Base-by-base conservation (phyloP, 306 rosid species). In the Betula pendula region DNA sequence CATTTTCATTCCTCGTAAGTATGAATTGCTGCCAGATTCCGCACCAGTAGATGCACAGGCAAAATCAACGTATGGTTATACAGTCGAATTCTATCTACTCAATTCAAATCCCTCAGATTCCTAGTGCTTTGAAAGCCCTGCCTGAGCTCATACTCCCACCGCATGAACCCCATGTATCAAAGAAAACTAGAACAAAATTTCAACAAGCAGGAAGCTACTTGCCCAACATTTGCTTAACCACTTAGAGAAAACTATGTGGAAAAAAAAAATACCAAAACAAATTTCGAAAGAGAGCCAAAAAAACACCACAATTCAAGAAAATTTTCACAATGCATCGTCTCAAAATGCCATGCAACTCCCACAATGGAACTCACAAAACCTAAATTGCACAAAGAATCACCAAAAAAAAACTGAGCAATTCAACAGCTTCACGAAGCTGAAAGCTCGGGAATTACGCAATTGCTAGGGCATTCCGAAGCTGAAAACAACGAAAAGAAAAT, bases 301-400 rank as follows among this genome's bases (percentile, higher is more conserved):
- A 49, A 56, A 22, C 75, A 71, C 53, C 78, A 68, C 53, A 87
- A 74, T 84, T 51, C 40, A 42, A 76, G 74, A 14, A n/a, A 77
- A 78, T 35, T 71, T 38, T 44, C 70, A 76, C 59, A 53, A 72
- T 27, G 80, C 90, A 87, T 73, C 82, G 81, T 83, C 71, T 80
- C 63, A 25, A 78, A 83, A 62, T 52, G 73, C 50, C 31, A 71
- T 44, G 13, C 74, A 81, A 71, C 25, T 43, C 55, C 10, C 45
- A 70, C 52, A 83, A 78, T 53, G 51, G 53, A 79, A 86, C 75
- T 74, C 55, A 62, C 15, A 42, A 66, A 74, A 59, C 68, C 71
- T 44, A 68, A 19, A 62, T 53, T 1, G 49, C 71, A 49, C 17
- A 45, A 44, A 13, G 66, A 79, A 72, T 79, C 20, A 70, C 25